These are phyloP conservation scores for Spergularia azorica DNA, from an alignment of 179 eudicot genomes.

Conservation along the genomic window DNA sequence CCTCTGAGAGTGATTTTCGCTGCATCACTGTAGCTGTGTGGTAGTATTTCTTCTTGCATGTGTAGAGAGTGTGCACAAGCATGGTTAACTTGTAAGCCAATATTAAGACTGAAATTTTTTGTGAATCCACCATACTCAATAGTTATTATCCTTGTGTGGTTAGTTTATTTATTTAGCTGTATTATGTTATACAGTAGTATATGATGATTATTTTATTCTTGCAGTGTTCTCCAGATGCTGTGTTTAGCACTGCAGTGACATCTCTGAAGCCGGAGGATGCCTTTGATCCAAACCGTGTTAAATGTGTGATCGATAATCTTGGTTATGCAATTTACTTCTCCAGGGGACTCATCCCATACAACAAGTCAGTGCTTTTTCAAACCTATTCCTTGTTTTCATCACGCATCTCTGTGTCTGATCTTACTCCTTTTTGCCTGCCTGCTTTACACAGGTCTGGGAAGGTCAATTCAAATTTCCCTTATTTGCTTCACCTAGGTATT, in stretches of 20 bases:
- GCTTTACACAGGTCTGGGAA: constrained; percentile 67
- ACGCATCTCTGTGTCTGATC: background rate
- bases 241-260: constrained; percentile 95
- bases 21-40: background rate
- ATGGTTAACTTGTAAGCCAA: background rate
- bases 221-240: constrained; percentile 93
- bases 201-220: background rate
- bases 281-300: constrained; percentile 89
- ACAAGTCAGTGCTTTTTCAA: constrained; percentile 57
- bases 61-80: background rate
- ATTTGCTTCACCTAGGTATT: constrained; percentile 91
- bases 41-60: background rate
- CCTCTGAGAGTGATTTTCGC: constrained; percentile 1
- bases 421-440: background rate
- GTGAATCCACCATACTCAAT: background rate
- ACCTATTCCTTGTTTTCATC: background rate
- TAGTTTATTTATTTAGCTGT: too few relatives aligned
- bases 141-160: background rate
- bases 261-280: constrained; percentile 86
- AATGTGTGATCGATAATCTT: constrained; percentile 80
- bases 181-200: background rate
- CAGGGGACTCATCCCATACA: constrained; percentile 85
- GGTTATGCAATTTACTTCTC: constrained; percentile 95
- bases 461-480: constrained; percentile 77
- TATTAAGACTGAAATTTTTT: background rate